Conservation (phyloP, 306 rosid genomes). For the Herpetospermum pedunculosum region DNA sequence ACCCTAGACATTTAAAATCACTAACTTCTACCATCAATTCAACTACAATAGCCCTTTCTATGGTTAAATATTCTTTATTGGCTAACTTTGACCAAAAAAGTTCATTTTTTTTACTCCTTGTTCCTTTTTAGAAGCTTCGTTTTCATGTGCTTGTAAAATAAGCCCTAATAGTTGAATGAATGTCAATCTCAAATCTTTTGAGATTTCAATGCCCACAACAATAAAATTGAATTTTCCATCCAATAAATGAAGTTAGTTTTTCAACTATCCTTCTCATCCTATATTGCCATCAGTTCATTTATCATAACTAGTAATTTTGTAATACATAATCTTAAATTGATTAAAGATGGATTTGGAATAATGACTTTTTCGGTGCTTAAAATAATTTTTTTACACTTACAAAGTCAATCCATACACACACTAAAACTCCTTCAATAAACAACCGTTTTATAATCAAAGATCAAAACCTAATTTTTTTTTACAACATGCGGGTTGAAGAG, state of each 20-base stretch:
- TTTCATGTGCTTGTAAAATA: too few relatives aligned
- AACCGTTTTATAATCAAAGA: too few relatives aligned
- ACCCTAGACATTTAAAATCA: too few relatives aligned
- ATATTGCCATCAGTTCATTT: not conserved
- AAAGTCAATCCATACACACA: too few relatives aligned
- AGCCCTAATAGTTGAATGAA: not conserved
- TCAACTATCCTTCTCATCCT: not conserved
- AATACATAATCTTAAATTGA: not conserved
- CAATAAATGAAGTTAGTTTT: not conserved
- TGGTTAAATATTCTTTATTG: too few relatives aligned
- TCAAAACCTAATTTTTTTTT: too few relatives aligned
- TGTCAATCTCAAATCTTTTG: not conserved
- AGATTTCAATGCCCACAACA: not conserved
- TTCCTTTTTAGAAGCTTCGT: not conserved
- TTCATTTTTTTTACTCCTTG: not conserved
- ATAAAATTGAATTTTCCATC: not conserved
- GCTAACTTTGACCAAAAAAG: not conserved
- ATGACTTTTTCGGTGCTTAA: too few relatives aligned
- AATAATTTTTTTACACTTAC: too few relatives aligned
- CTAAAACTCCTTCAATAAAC: too few relatives aligned
- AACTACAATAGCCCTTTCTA: not conserved
- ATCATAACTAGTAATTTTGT: not conserved
- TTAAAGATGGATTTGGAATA: too few relatives aligned
- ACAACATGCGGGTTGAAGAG: too few relatives aligned
- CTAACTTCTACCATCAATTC: not conserved